Evolutionary conservation across 1,284 basidiomycete genomes (phyloP), one percentile per base, ranked within the genome.

Genomic region (Naganishia albida): DNA sequence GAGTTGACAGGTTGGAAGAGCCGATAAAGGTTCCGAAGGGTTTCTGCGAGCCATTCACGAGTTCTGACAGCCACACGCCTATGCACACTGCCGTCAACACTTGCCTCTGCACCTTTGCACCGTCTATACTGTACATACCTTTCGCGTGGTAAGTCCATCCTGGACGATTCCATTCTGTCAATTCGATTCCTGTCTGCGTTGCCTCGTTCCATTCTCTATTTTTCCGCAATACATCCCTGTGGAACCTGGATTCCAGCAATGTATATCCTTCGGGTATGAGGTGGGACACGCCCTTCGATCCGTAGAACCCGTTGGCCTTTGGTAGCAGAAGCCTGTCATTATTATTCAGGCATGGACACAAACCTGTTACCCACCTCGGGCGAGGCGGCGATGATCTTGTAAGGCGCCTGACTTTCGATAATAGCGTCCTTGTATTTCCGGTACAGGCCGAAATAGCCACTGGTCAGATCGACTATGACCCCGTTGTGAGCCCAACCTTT

Each of bases 141-240:
- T 98, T 99, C 38, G 93, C 91, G 74, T 99, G 95, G 80, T 99
- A 99, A 0, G 95, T 99, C 96, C 96, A 99, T 0, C 88, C 91
- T n/a, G 84, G 79, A 69, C 85, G 86, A 73, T 86, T 85, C 95
- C 95, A 98, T 77, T 98, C 93, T 66, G 82, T 83, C 65, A 99
- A 81, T 67, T 86, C 82, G 23, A 98, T 84, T 0, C 85, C 85
- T 20, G 79, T 74, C 30, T 73, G 64, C 63, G 56, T 53, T 60
- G 68, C 67, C 42, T 71, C 70, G 63, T 77, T 70, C 83, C 86
- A 86, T 15, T 78, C 75, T 66, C 85, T 78, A 28, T 83, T 83
- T 25, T 84, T 82, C 53, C 73, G 75, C 52, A 80, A 77, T 38
- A 90, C 85, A 26, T 87, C 85, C 40, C 77, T 78, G 86, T 93